Percentiles rank a stretch among this genome's conserved stretches.
Conservation (phyloP, 257 asterid genomes). For the Ilex asprella region DNA sequence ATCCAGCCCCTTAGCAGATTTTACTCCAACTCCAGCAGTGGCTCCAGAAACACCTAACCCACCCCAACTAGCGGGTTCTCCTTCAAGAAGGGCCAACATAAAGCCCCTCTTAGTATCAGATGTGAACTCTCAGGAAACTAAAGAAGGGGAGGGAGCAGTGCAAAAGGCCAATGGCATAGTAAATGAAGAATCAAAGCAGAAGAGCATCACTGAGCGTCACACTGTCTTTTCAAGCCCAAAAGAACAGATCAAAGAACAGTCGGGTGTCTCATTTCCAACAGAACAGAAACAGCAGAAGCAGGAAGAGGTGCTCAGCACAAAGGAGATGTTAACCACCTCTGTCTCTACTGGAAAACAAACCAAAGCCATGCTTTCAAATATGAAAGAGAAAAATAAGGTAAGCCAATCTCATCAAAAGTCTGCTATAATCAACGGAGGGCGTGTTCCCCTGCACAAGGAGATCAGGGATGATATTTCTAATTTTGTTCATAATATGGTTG, state of each 20-base stretch:
- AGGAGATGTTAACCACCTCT: slow-evolving; percentile 20
- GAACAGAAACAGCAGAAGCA: slow-evolving; percentile 17
- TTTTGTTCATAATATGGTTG: slow-evolving; percentile 25
- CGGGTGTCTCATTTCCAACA: slow-evolving; percentile 16
- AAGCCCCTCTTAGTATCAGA: slow-evolving; percentile 14
- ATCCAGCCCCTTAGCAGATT: slow-evolving; percentile 10
- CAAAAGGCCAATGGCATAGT: slow-evolving; percentile 20
- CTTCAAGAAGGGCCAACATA: slow-evolving; percentile 9
- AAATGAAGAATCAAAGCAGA: slow-evolving; percentile 21
- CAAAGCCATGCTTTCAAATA: slow-evolving; percentile 17
- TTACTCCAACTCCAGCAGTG: slow-evolving; percentile 1
- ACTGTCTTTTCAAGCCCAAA: slow-evolving; percentile 14
- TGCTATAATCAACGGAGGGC: slow-evolving; percentile 25
- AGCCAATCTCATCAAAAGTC: slow-evolving; percentile 14
- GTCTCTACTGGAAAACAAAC: slow-evolving; percentile 20
- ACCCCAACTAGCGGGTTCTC: slow-evolving; percentile 15
- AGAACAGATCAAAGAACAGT: slow-evolving; percentile 14
- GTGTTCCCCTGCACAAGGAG: slow-evolving; percentile 29
- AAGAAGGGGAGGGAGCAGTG: slow-evolving; percentile 44
- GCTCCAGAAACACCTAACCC: slow-evolving; percentile 13
- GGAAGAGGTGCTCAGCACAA: slow-evolving; percentile 14
- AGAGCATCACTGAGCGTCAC: slow-evolving; percentile 13
- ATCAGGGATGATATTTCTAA: slow-evolving; percentile 34
- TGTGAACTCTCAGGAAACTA: slow-evolving; percentile 28
- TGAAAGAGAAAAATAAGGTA: slow-evolving; percentile 15